Base-by-base conservation (phyloP, 2,329 filamentous ascomycete genomes). In the Colletotrichum lini region DNA sequence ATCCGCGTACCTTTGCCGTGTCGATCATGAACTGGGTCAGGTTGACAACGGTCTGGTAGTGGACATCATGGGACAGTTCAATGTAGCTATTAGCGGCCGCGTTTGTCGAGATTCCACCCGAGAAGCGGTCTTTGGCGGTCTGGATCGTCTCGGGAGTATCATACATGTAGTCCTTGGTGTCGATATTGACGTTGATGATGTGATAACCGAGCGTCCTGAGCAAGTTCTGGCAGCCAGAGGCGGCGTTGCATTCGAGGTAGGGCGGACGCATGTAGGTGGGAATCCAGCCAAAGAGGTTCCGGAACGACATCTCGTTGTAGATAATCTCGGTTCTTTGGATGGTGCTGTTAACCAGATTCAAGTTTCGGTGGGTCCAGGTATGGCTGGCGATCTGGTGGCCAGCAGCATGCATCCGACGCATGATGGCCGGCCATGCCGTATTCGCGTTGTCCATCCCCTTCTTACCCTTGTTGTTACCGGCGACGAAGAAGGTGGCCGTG, bases 161-260 rank as follows among this genome's bases (percentile, higher is more conserved):
- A 73, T 89, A 85, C 74, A 87, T 81, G 76, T 89, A 91, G 79
- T 91, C 89, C 73, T 90, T 87, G n/a, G 89, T 91, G 76, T 91
- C 89, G 13, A 91, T 78, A 74, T 90, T 86, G 74, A 86, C 87
- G 74, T 87, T 87, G 70, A 87, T 82, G 73, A 89, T 78, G 75
- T 90, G 88, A 78, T 90, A 90, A 40, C 86, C 87, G 35, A 89
- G 77, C 16, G 30, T 84, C n/a, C 52, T 57, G 18, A 73, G 62
- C 47, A 74, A 65, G 15, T 16, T 54, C 35, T 67, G 72, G 45
- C 73, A 74, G 23, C 73, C 73, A 16, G 72, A 69, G 23, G 42
- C 67, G 12, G 49, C 35, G 44, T 66, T 45, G 45, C 73, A 74
- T 52, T 74, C 73, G 23, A 77, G 16, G 65, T 84, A 85, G 0